Evolutionary conservation across 225 moss, liverwort and hornwort genomes (phyloP).

Genomic region (Sphagnum tenellum): DNA sequence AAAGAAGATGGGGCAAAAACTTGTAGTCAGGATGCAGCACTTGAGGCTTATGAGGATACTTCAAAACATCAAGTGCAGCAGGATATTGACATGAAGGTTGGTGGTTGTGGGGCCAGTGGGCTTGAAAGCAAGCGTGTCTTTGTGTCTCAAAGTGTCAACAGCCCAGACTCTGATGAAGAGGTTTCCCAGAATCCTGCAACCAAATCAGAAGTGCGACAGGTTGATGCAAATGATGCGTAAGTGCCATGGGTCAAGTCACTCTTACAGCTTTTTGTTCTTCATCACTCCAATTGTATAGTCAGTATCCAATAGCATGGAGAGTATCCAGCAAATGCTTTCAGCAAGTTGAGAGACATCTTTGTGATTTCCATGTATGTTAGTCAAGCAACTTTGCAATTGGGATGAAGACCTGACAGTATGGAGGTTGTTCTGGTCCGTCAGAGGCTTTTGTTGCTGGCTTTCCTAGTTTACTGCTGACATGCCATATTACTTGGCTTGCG

Average conservation of each 20-base stretch:
- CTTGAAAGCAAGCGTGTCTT: conserved; percentile 4
- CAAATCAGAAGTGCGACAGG: conserved; percentile 11
- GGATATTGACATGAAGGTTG: conserved; percentile 2
- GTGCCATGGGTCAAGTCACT: background rate
- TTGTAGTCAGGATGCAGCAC: conserved; percentile 4
- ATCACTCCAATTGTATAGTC: too few species aligned
- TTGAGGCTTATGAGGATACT: background rate
- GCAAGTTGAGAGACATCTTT: too few species aligned
- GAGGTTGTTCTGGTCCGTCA: too few species aligned
- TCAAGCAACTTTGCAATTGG: too few species aligned
- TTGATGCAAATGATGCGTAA: conserved; percentile 7
- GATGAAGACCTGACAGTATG: too few species aligned
- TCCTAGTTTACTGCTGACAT: too few species aligned
- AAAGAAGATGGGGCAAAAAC: conserved; percentile 7
- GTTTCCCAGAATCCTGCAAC: conserved; percentile 8
- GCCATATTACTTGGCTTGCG: too few species aligned
- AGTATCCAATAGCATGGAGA: too few species aligned
- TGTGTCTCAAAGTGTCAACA: conserved; percentile 7
- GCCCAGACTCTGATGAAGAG: conserved; percentile 19
- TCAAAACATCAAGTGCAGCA: background rate
- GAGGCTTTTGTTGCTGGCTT: too few species aligned
- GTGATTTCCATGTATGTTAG: too few species aligned
- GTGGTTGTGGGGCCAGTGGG: conserved; percentile 7
- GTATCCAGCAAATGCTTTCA: too few species aligned
- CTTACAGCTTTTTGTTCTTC: too few species aligned